phyloP scores from a whole-genome alignment of 23 red algal genomes.

The Cyanidioschyzon merolae region DNA sequence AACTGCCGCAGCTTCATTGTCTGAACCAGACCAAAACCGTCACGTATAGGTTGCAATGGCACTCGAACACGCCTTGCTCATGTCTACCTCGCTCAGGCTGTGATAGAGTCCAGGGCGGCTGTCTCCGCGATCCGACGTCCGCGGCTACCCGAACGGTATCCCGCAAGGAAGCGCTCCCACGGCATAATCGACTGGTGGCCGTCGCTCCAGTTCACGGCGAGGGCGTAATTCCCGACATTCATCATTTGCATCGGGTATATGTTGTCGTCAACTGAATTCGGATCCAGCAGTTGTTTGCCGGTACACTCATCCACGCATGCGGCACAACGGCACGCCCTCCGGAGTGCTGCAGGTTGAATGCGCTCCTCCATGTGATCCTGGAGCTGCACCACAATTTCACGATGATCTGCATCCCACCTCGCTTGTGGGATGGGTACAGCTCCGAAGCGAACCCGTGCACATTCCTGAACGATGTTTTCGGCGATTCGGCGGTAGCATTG shows the following conservation, averaged over 20 bases:
- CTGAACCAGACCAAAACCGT: no score
- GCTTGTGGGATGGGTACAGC: conserved; percentile 38
- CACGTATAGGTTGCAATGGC: no score
- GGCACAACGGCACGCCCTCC: conserved; percentile 83
- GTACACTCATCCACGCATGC: conserved; percentile 92
- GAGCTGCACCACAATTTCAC: conserved; percentile 37
- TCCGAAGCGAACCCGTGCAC: conserved; percentile 61
- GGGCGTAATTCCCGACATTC: conserved; percentile 89
- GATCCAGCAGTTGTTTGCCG: conserved; percentile 34
- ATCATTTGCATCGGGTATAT: conserved; percentile 42
- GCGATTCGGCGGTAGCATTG: conserved; percentile 55
- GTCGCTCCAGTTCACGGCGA: conserved; percentile 77
- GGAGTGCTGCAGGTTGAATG: conserved; percentile 41
- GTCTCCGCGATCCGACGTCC: not conserved
- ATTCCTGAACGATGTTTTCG: conserved; percentile 55
- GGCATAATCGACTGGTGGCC: conserved; percentile 38
- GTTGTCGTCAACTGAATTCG: conserved; percentile 33
- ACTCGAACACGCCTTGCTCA: no score
- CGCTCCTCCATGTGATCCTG: conserved; percentile 23
- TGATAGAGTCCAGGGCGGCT: not conserved
- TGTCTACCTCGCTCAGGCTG: not conserved
- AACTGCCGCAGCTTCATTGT: no score
- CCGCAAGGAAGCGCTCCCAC: conserved; percentile 9
- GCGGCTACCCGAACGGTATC: conserved; percentile 4
- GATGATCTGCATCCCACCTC: conserved; percentile 35